phyloP scores from a whole-genome alignment of 2,329 filamentous ascomycete species.

The Ceratocystis lukuohia region DNA sequence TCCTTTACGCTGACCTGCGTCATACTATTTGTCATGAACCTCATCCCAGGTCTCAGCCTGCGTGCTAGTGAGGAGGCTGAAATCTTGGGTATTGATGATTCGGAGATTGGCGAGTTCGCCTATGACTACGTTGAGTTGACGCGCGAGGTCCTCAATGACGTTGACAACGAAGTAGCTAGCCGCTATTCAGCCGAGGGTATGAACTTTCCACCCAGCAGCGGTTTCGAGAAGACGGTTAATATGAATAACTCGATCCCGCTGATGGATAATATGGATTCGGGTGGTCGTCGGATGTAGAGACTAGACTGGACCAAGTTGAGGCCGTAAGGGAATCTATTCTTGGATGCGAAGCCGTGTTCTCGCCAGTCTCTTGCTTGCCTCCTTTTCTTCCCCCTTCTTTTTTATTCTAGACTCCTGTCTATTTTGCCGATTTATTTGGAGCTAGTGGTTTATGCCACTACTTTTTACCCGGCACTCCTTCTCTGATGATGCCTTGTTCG shows the following conservation, averaged over 20 bases:
- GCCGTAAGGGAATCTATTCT: no score
- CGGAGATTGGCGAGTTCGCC: slow-evolving; percentile 87
- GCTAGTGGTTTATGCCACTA: not conserved
- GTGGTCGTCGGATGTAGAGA: slow-evolving; percentile 11
- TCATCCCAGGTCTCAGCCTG: slow-evolving; percentile 61
- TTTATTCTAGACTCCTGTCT: not conserved
- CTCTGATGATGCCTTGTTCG: not conserved
- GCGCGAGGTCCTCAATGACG: slow-evolving; percentile 39
- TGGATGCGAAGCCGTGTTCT: no score
- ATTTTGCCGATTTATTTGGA: not conserved
- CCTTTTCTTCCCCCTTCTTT: not conserved
- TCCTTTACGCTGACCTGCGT: slow-evolving; percentile 65
- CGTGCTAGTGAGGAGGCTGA: slow-evolving; percentile 66
- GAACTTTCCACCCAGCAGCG: slow-evolving; percentile 27
- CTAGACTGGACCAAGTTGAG: not conserved
- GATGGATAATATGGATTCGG: slow-evolving; percentile 29
- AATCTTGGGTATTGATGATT: slow-evolving; percentile 73
- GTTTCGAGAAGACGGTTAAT: slow-evolving; percentile 34
- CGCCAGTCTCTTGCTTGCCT: not conserved
- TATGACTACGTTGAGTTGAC: slow-evolving; percentile 85
- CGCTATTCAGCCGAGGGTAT: slow-evolving; percentile 32
- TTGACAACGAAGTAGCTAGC: slow-evolving; percentile 33
- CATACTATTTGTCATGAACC: slow-evolving; percentile 68
- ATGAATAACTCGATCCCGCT: slow-evolving; percentile 28
- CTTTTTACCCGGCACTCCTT: not conserved